These are phyloP conservation scores for Austroboletus niveus DNA, from an alignment of 1,284 basidiomycete genomes.

Conservation along the genomic window DNA sequence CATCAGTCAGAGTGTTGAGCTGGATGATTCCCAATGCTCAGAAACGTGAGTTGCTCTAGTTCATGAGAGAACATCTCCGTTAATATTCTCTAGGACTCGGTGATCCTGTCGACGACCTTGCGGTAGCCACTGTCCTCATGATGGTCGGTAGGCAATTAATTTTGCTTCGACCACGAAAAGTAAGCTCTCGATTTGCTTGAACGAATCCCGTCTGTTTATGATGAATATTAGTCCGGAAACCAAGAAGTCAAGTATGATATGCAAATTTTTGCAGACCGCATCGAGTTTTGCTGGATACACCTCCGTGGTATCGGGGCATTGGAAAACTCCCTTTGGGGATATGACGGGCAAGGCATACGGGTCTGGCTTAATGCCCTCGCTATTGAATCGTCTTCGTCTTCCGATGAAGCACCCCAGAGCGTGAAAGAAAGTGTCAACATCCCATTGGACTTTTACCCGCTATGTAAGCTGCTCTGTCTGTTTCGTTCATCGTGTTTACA, in stretches of 20 bases:
- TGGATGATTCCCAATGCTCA: slow-evolving; percentile 97
- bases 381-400: slow-evolving; percentile 61
- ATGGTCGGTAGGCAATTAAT: slow-evolving; percentile 93
- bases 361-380: slow-evolving; percentile 96
- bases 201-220: slow-evolving; percentile 3
- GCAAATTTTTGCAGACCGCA: slow-evolving; percentile 93
- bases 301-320: slow-evolving; percentile 87
- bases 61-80: slow-evolving; percentile 1
- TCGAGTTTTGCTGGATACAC: slow-evolving; percentile 99
- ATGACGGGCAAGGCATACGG: slow-evolving; percentile 85
- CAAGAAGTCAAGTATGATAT: slow-evolving; percentile 97
- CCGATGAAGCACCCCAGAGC: slow-evolving; percentile 50
- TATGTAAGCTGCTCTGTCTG: slow-evolving; percentile 63
- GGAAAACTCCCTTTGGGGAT: slow-evolving; percentile 98
- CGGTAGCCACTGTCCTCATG: slow-evolving; percentile 94
- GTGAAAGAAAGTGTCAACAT: slow-evolving; percentile 94
- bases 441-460: slow-evolving; percentile 89
- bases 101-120: slow-evolving; percentile 90
- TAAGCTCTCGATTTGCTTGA: slow-evolving; percentile 23
- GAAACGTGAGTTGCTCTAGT: slow-evolving; percentile 63
- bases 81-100: slow-evolving; percentile 67
- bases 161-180: slow-evolving; percentile 81
- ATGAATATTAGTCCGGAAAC: slow-evolving; percentile 57
- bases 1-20: slow-evolving; percentile 86
- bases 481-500: slow-evolving; percentile 5